Conservation (phyloP, 1,284 basidiomycete species). For the Pseudozyma pruni region DNA sequence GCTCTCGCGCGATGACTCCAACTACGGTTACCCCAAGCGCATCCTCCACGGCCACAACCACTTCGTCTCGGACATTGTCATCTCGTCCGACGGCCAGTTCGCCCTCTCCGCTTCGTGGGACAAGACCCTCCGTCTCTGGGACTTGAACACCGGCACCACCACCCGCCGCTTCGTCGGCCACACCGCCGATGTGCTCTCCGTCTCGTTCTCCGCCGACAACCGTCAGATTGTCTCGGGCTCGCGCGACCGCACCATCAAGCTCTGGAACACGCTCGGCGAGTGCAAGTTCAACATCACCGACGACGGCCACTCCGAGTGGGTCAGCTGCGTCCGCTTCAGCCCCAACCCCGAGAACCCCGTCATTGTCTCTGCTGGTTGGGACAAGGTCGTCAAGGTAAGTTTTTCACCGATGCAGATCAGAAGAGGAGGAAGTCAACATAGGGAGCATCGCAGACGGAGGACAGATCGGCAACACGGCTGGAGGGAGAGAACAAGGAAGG, state of each 20-base stretch:
- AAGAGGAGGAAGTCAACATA: not conserved
- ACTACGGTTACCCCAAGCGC: slow-evolving; percentile 75
- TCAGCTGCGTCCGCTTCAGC: slow-evolving; percentile 99
- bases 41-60: slow-evolving; percentile 99
- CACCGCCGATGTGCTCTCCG: slow-evolving; percentile 93
- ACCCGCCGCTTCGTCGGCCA: slow-evolving; percentile 90
- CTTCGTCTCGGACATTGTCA: slow-evolving; percentile 98
- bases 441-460: slow-evolving; percentile 68
- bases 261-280: slow-evolving; percentile 99
- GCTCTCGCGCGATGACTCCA: slow-evolving; percentile 87
- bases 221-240: slow-evolving; percentile 96
- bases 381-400: slow-evolving; percentile 99
- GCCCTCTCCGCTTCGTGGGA: slow-evolving; percentile 99
- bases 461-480: no score
- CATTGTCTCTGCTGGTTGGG: slow-evolving; percentile 99
- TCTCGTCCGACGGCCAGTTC: slow-evolving; percentile 92
- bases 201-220: slow-evolving; percentile 68
- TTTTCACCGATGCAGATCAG: slow-evolving; percentile 42
- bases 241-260: slow-evolving; percentile 95
- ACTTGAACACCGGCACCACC: slow-evolving; percentile 67
- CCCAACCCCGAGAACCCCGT: slow-evolving; percentile 98
- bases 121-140: slow-evolving; percentile 99
- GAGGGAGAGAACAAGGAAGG: not conserved
- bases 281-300: slow-evolving; percentile 99
- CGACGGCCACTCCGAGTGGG: slow-evolving; percentile 83